These are phyloP conservation scores for Penicillium crystallinum DNA, from an alignment of 495 filamentous ascomycete genomes.

Conservation along the genomic window DNA sequence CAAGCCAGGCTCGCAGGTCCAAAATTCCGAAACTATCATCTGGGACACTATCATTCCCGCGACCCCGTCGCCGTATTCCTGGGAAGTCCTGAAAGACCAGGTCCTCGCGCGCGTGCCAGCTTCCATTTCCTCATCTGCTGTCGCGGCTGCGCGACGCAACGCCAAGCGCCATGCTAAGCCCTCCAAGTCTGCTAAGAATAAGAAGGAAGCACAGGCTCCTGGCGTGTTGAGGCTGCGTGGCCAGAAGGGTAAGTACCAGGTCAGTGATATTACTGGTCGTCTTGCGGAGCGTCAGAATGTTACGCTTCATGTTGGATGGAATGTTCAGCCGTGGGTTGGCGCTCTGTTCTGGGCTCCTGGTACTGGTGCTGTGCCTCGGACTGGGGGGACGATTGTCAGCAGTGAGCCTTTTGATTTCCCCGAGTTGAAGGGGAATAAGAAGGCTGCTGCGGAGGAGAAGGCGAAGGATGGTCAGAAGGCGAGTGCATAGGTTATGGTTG, in stretches of 20 bases:
- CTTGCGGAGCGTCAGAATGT: slow-evolving; percentile 68
- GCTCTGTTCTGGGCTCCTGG: slow-evolving; percentile 67
- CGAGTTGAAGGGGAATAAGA: slow-evolving; percentile 52
- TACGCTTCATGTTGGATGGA: slow-evolving; percentile 77
- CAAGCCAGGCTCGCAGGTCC: slow-evolving; percentile 24
- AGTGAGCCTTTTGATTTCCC: slow-evolving; percentile 72
- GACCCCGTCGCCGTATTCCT: slow-evolving; percentile 52
- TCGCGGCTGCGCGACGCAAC: background rate
- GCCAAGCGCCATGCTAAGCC: slow-evolving; percentile 17
- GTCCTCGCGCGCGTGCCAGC: slow-evolving; percentile 5
- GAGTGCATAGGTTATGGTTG: background rate
- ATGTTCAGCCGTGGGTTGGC: slow-evolving; percentile 97
- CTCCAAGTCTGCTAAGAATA: slow-evolving; percentile 12
- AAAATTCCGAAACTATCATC: slow-evolving; percentile 69
- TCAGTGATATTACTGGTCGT: slow-evolving; percentile 76
- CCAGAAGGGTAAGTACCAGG: slow-evolving; percentile 87
- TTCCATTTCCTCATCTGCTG: slow-evolving; percentile 16
- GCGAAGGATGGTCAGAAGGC: slow-evolving; percentile 5
- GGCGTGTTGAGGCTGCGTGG: slow-evolving; percentile 71
- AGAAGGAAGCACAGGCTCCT: slow-evolving; percentile 20
- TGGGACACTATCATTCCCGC: slow-evolving; percentile 91
- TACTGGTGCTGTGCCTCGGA: slow-evolving; percentile 52
- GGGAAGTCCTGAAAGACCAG: slow-evolving; percentile 34
- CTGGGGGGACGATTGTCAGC: slow-evolving; percentile 55
- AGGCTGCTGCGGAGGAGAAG: slow-evolving; percentile 13